Conservation (phyloP, 768 basidiomycete genomes). For the Suillus alpinus region DNA sequence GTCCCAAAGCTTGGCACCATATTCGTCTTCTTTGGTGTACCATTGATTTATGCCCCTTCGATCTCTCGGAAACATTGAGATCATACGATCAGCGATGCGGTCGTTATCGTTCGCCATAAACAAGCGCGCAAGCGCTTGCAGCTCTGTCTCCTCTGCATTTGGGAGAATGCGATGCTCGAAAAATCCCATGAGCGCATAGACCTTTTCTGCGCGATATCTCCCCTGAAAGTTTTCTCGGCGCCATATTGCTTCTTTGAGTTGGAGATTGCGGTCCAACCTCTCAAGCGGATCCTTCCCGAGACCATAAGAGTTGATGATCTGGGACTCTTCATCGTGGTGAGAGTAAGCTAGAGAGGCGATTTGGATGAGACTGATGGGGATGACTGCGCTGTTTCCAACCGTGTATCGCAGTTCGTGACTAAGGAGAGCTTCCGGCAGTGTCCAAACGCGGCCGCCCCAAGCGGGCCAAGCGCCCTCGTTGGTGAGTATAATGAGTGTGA, state of each 20-base stretch:
- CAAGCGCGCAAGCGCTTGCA: slow-evolving; percentile 18
- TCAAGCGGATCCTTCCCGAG: slow-evolving; percentile 15
- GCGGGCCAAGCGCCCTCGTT: slow-evolving; percentile 9
- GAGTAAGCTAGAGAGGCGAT: slow-evolving; percentile 19
- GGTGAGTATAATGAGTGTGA: slow-evolving; percentile 20
- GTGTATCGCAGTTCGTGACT: slow-evolving; percentile 17
- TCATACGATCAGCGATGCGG: slow-evolving; percentile 17
- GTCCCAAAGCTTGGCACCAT: slow-evolving; percentile 15
- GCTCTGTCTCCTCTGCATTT: slow-evolving; percentile 12
- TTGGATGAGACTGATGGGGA: slow-evolving; percentile 17
- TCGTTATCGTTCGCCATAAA: slow-evolving; percentile 23
- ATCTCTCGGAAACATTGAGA: not conserved
- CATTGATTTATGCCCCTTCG: slow-evolving; percentile 3
- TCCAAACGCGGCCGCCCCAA: slow-evolving; percentile 23
- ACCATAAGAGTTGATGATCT: slow-evolving; percentile 19
- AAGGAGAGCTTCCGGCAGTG: slow-evolving; percentile 17
- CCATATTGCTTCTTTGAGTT: slow-evolving; percentile 22
- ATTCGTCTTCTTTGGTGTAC: slow-evolving; percentile 17
- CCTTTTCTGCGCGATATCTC: slow-evolving; percentile 14
- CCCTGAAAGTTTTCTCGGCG: not conserved
- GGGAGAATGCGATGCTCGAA: slow-evolving; percentile 20
- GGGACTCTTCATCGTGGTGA: slow-evolving; percentile 12
- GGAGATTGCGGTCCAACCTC: slow-evolving; percentile 19
- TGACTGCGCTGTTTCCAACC: slow-evolving; percentile 11
- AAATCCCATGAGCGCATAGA: slow-evolving; percentile 23